Evolutionary conservation across 805 yeast species (phyloP).

Genomic region (Candida ulmi): DNA sequence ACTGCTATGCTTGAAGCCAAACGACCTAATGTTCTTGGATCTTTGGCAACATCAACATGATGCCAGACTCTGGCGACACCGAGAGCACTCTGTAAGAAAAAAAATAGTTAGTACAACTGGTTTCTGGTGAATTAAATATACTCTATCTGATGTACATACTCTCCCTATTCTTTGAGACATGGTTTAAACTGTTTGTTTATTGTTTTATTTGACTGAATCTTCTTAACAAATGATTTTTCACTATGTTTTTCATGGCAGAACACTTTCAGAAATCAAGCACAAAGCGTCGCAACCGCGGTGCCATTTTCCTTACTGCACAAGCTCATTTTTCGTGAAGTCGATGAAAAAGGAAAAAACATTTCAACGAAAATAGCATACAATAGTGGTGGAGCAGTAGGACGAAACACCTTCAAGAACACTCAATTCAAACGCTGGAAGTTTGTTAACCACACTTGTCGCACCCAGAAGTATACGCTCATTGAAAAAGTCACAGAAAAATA

Average conservation of each 20-base stretch:
- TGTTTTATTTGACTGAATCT: not conserved
- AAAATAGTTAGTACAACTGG: not conserved
- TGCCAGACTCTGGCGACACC: slow-evolving; percentile 92
- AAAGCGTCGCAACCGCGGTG: no score
- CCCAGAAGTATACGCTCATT: not conserved
- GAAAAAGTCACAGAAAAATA: no score
- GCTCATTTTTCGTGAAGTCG: no score
- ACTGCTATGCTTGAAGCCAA: slow-evolving; percentile 85
- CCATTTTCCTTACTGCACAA: no score
- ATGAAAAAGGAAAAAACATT: not conserved
- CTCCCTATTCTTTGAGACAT: slow-evolving; percentile 26
- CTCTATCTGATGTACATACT: slow-evolving; percentile 6
- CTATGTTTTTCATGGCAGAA: not conserved
- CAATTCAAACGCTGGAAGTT: slow-evolving; percentile 1
- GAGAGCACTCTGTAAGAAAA: slow-evolving; percentile 44
- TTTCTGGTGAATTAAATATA: no score
- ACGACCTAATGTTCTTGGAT: slow-evolving; percentile 84
- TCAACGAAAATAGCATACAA: not conserved
- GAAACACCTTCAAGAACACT: not conserved
- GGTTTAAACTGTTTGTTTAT: not conserved
- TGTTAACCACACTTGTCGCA: not conserved
- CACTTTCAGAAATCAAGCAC: no score
- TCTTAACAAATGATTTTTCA: not conserved
- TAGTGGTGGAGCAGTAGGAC: not conserved
- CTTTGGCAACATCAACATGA: slow-evolving; percentile 85